A percentile compares a stretch with the other conserved stretches of the same genome.
Conservation (phyloP, 2,329 filamentous ascomycete species). For the Neonectria punicea region DNA sequence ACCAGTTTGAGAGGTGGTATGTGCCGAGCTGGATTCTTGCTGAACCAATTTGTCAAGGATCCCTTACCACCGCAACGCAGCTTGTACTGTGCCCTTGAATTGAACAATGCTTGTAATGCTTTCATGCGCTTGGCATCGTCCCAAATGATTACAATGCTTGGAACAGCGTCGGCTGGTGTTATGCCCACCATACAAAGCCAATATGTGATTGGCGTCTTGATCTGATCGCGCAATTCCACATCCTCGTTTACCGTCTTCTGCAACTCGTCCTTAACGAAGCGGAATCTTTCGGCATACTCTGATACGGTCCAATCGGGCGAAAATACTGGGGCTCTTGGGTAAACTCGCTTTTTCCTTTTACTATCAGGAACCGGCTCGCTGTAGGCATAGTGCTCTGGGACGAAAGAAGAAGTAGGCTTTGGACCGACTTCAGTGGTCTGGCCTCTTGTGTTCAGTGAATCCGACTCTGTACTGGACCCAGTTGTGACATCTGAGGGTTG, state of each 20-base stretch:
- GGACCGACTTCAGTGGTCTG: too few species aligned
- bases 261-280: constrained; percentile 1
- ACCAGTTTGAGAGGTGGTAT: constrained; percentile 4
- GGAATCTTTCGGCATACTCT: neutral
- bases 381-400: neutral
- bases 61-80: neutral
- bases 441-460: neutral
- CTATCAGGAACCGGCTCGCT: constrained; percentile 1
- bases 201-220: neutral
- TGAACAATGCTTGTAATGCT: neutral
- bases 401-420: neutral
- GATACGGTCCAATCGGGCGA: neutral
- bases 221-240: neutral
- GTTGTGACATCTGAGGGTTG: neutral
- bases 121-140: neutral
- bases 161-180: neutral
- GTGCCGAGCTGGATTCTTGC: neutral
- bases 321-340: neutral
- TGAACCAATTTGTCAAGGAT: neutral
- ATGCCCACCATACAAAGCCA: neutral
- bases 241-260: neutral
- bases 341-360: neutral
- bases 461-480: neutral
- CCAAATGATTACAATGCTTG: constrained; percentile 1
- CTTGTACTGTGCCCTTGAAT: neutral